phyloP scores from a whole-genome alignment of 768 basidiomycete species.

The Mycena galopus region DNA sequence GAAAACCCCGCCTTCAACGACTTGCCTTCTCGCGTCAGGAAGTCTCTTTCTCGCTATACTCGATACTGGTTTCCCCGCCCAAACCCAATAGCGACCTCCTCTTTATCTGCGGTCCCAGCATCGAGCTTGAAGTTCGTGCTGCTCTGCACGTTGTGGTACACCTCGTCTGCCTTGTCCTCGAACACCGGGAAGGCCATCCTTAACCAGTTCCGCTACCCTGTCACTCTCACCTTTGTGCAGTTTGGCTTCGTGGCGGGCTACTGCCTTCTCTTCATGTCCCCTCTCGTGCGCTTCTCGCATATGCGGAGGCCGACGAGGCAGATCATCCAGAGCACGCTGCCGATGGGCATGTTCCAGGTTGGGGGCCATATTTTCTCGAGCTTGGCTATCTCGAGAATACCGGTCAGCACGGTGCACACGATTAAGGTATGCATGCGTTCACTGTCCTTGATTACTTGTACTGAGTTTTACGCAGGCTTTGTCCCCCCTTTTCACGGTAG shows the following conservation, averaged over 20 bases:
- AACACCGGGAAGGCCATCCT: conserved; percentile 98
- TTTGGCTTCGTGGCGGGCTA: conserved; percentile 94
- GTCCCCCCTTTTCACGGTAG: conserved; percentile 96
- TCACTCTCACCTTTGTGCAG: conserved; percentile 97
- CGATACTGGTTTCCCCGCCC: conserved; percentile 34
- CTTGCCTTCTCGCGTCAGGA: conserved; percentile 29
- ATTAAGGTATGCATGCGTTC: conserved; percentile 82
- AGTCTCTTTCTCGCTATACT: conserved; percentile 29
- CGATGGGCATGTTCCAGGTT: conserved; percentile 98
- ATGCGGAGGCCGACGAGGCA: conserved; percentile 78
- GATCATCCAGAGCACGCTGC: conserved; percentile 84
- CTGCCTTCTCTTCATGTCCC: conserved; percentile 88
- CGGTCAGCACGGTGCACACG: conserved; percentile 97
- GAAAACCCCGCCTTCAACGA: conserved; percentile 32
- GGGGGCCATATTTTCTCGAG: conserved; percentile 98
- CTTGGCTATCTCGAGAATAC: conserved; percentile 95
- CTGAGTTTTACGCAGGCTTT: conserved; percentile 72
- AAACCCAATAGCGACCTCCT: conserved; percentile 40
- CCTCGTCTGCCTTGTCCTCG: conserved; percentile 91
- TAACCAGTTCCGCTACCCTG: conserved; percentile 91
- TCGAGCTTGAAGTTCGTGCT: conserved; percentile 68
- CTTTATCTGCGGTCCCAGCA: conserved; percentile 50
- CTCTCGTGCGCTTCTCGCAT: conserved; percentile 73
- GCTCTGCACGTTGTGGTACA: conserved; percentile 93
- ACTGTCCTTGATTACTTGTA: background rate